phyloP scores from a whole-genome alignment of 805 yeast species.

The Lachancea meyersii region DNA sequence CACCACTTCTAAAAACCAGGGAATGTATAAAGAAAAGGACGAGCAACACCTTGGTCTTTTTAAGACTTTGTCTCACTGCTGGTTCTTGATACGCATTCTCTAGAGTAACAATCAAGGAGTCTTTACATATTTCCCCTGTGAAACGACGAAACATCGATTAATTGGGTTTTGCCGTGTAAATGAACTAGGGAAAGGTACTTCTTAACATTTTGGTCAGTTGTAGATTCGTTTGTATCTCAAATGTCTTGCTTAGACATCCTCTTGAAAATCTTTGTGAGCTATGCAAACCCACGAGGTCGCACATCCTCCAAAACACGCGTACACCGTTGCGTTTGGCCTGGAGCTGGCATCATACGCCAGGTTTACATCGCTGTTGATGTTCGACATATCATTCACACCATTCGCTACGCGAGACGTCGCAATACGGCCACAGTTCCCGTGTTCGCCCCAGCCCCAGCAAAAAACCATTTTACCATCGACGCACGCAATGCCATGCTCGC shows the following conservation, averaged over 20 bases:
- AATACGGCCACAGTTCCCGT: constrained; percentile 78
- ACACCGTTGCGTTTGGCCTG: constrained; percentile 27
- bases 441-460: constrained; percentile 99
- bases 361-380: constrained; percentile 21
- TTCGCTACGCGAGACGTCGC: not conserved
- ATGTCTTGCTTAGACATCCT: not conserved
- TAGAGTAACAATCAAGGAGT: constrained; percentile 47
- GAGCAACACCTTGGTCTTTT: constrained; percentile 2
- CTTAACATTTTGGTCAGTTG: constrained; percentile 47
- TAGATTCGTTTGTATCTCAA: not conserved
- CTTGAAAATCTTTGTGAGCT: not conserved
- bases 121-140: constrained; percentile 81
- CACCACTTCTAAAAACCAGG: not conserved
- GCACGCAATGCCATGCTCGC: constrained; percentile 73
- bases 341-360: constrained; percentile 10
- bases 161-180: constrained; percentile 29
- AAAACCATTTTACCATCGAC: constrained; percentile 32
- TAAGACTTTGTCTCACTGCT: constrained; percentile 2
- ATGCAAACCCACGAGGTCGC: constrained; percentile 59
- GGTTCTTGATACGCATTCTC: constrained; percentile 11
- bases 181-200: constrained; percentile 74
- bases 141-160: constrained; percentile 9
- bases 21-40: constrained; percentile 11
- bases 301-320: constrained; percentile 51
- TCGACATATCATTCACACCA: constrained; percentile 23